Evolutionary conservation across 2,329 filamentous ascomycete genomes (phyloP), one percentile per base, ranked within the genome.

Genomic region (Aspergillus sp.): DNA sequence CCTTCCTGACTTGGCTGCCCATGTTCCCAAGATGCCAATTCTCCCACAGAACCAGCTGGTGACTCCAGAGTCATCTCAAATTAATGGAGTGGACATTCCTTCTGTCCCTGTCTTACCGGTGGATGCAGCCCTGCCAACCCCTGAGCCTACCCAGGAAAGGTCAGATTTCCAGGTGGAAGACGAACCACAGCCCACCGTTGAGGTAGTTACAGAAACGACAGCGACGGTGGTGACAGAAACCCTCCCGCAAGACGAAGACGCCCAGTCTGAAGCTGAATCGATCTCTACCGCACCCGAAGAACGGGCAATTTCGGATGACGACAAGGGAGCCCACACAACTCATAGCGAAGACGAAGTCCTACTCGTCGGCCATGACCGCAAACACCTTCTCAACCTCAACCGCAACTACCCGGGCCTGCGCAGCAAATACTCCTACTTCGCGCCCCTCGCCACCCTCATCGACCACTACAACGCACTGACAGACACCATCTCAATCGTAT

Each of bases 401-500:
- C 72, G 70, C 28, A 60, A 74, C 60, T 69, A 70, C 12, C 67
- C 68, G 9, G 78, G 79, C 5, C 63, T 77, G 13, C 77, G 75
- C 32, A 81, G 76, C 58, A 72, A 74, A 45, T 62, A 76, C 23
- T 77, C 77, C 8, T 81, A 81, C 62, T 81, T 78, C 58, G 69
- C 74, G 47, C 73, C 76, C 23, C 75, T 82, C 10, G 72, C 76
- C 17, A 75, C 74, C 7, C 74, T 82, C n/a, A 61, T 71, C 49
- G 75, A 78, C 55, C 75, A 80, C 60, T 80, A 77, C 61, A 71
- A 76, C 58, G 64, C 73, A 6, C 36, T 73, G 21, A 70, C 77
- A 8, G 78, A 82, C 61, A 76, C 77, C 5, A 74, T 82, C 49
- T 78, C 78, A 0, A 67, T 81, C 21, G 77, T 77, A 47, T 62